phyloP scores from a whole-genome alignment of 2,329 filamentous ascomycete genomes.

The Scleromitrula shiraiana region DNA sequence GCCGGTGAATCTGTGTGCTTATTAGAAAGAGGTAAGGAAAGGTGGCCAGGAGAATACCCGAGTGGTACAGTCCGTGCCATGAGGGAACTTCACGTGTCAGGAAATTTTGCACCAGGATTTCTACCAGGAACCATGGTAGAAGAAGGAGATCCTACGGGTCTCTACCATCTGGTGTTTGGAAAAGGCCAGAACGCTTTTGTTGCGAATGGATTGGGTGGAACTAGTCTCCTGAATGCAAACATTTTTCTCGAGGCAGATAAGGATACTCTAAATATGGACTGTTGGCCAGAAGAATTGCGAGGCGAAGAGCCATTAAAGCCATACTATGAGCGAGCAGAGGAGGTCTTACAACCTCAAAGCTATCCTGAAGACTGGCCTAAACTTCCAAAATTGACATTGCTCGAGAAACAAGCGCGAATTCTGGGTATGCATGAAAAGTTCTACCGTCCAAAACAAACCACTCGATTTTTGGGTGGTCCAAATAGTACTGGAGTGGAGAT shows the following conservation, averaged over 20 bases:
- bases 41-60: slow-evolving; percentile 60
- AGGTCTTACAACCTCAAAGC: slow-evolving; percentile 48
- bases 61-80: slow-evolving; percentile 38
- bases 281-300: slow-evolving; percentile 53
- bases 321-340: slow-evolving; percentile 49
- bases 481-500: slow-evolving; percentile 60
- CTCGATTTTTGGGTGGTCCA: slow-evolving; percentile 50
- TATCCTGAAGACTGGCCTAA: slow-evolving; percentile 52
- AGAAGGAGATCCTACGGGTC: slow-evolving; percentile 47
- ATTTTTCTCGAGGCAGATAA: slow-evolving; percentile 55
- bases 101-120: slow-evolving; percentile 40
- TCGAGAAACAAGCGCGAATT: slow-evolving; percentile 47
- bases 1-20: slow-evolving; percentile 53
- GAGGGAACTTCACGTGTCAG: slow-evolving; percentile 48
- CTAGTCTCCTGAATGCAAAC: slow-evolving; percentile 59
- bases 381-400: slow-evolving; percentile 49
- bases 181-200: slow-evolving; percentile 52
- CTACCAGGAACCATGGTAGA: slow-evolving; percentile 37
- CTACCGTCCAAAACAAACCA: slow-evolving; percentile 51
- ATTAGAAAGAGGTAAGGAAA: slow-evolving; percentile 56
- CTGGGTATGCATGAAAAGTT: slow-evolving; percentile 47
- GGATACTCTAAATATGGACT: slow-evolving; percentile 42
- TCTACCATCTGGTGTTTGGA: slow-evolving; percentile 57
- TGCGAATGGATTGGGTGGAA: slow-evolving; percentile 49
- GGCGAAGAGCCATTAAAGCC: slow-evolving; percentile 36